These are phyloP conservation scores for Botrytis paeoniae DNA, from an alignment of 2,329 filamentous ascomycete genomes.

Conservation along the genomic window DNA sequence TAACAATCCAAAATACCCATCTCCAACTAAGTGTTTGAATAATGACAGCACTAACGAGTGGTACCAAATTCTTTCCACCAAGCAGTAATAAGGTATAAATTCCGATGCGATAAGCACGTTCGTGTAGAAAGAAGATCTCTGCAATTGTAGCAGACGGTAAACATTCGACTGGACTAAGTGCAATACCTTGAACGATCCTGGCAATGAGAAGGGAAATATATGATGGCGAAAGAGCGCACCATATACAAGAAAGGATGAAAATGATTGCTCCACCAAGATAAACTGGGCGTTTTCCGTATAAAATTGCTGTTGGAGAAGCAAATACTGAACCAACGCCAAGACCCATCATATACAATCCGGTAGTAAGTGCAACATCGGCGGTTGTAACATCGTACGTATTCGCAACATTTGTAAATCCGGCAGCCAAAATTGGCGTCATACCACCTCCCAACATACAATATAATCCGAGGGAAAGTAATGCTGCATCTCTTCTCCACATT, in stretches of 20 bases:
- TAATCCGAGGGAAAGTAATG: conserved; percentile 78
- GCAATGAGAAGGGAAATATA: conserved; percentile 78
- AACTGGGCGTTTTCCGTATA: conserved; percentile 86
- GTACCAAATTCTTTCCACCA: conserved; percentile 87
- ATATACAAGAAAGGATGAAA: conserved; percentile 74
- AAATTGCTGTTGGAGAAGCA: conserved; percentile 83
- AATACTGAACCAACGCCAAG: conserved; percentile 81
- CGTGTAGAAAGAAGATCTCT: conserved; percentile 94
- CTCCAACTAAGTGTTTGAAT: conserved; percentile 78
- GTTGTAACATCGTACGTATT: conserved; percentile 62
- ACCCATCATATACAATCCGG: conserved; percentile 91
- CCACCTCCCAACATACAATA: conserved; percentile 93
- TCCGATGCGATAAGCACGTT: conserved; percentile 86
- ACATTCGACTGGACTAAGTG: conserved; percentile 87
- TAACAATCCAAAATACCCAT: conserved; percentile 88
- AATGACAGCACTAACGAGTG: conserved; percentile 80
- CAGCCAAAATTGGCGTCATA: conserved; percentile 85
- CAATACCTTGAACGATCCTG: conserved; percentile 81
- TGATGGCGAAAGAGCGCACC: conserved; percentile 81
- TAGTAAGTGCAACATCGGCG: conserved; percentile 77
- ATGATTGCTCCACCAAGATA: conserved; percentile 75
- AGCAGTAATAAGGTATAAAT: conserved; percentile 89
- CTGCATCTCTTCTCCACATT: conserved; percentile 72
- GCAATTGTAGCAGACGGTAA: conserved; percentile 91
- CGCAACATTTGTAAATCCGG: conserved; percentile 82